Base-by-base conservation (phyloP, 495 filamentous ascomycete genomes). In the Penicillium ucsense region DNA sequence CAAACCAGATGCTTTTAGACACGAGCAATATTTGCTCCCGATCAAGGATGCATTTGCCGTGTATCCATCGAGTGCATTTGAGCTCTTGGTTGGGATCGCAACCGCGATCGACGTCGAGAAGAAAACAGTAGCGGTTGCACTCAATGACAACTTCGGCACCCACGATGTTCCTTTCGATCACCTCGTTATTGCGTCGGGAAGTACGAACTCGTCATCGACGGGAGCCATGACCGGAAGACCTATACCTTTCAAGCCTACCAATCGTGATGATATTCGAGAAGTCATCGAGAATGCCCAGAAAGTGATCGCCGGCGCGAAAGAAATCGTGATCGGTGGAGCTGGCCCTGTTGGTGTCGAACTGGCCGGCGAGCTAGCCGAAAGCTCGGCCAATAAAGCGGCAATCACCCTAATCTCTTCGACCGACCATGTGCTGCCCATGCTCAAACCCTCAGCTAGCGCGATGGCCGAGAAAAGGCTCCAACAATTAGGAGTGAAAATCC, bases 261-360 rank as follows among this genome's bases (percentile, higher is more conserved):
- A 52, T 3, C 63, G 64, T 28, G 67, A 74, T 43, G 58, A 71
- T 41, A 72, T 73, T n/a, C 59, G 67, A 33, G 41, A 64, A 3
- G 38, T 57, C 4, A 62, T 82, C 41, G 56, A 72, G 40, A 50
- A 57, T 3, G 67, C 75, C 31, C 75, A 75, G 39, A 45, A 70
- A 6, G 38, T 56, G 12, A 73, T 87, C 43, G 51, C 65, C 4
- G 49, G 35, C 2, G 83, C 83, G 20, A 74, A 78, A 42, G 72
- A 65, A 20, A 79, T 89, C 47, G 74, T 84, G 4, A 62, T 87
- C 38, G 81, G 70, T 5, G 87, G 87, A 31, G 86, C 72, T 0
- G 87, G 87, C 0, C 65, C 80, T 4, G 78, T 84, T 3, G 86
- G 83, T 8, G 74, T 88, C 38, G 82, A 86, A 51, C 48, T 79